Base-by-base conservation (phyloP, 352 stramenopile species). In the Phytophthora lateralis region DNA sequence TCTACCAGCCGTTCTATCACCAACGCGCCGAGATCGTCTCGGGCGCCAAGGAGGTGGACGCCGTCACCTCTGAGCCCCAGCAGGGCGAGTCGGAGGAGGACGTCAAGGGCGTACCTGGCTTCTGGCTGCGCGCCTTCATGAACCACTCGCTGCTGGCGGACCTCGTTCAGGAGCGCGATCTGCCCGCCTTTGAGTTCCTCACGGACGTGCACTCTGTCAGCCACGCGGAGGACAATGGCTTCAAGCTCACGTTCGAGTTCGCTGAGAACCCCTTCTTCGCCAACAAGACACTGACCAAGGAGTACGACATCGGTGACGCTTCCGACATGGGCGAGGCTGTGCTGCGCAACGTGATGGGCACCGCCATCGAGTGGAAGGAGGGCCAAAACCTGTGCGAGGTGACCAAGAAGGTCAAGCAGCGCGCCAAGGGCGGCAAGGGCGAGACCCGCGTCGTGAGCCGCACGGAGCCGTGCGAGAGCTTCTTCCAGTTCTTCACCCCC, bases 331-430 rank as follows among this genome's bases (percentile, higher is more conserved):
- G 85, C 41, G 85, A 95, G 59, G 85, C 85, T 18, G 82, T 95
- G 75, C 60, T 95, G 34, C 79, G 80, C 51, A 91, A 95, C 57
- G 80, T 93, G 10, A 73, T 59, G 15, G 85, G 85, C 58, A 93
- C 83, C 2, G 67, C 75, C 10, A 91, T 95, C 34, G 73, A 90
- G 58, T 95, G 85, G 85, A 91, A 92, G 66, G 80, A 90, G 24
- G 77, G 78, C 54, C 75, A 95, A 69, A 93, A 90, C 73, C 67
- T 95, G 30, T 92, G 82, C 63, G 82, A 95, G 66, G 80, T 90
- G 21, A 90, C 80, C 38, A 93, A 93, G 71, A 95, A 95, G 74
- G 84, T 95, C 46, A 95, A 93, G 72, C 86, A 95, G 69, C 83
- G 84, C 55, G 74, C 86, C 39, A 93, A 93, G 79, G 84, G 80